Conservation (phyloP, 345 rosid genomes). For the Salix koriyanagi region DNA sequence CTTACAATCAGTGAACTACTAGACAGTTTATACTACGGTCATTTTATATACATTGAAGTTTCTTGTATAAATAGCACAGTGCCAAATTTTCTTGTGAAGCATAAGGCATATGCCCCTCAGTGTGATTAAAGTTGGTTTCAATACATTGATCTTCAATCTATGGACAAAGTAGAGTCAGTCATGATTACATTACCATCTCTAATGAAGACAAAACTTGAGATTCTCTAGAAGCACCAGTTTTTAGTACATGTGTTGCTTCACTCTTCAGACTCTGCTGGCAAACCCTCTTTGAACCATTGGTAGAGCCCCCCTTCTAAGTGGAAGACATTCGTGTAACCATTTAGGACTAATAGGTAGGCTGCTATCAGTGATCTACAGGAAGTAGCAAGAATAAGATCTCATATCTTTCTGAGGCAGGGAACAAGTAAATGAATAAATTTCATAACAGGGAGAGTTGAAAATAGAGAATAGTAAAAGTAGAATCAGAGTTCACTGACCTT, state of each 20-base stretch:
- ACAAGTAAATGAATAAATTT: not conserved
- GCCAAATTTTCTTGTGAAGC: no score
- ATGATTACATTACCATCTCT: not conserved
- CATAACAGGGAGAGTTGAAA: not conserved
- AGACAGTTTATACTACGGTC: not conserved
- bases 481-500: constrained; percentile 37
- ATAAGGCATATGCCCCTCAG: not conserved
- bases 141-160: not conserved
- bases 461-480: not conserved
- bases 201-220: constrained; percentile 26
- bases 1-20: not conserved
- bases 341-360: constrained; percentile 83
- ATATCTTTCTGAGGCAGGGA: not conserved
- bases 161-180: constrained; percentile 2
- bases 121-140: not conserved
- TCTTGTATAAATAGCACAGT: not conserved
- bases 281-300: constrained; percentile 77
- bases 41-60: not conserved
- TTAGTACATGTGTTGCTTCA: constrained; percentile 12
- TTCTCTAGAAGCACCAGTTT: constrained; percentile 18
- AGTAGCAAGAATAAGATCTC: constrained; percentile 6
- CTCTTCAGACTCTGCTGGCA: constrained; percentile 60
- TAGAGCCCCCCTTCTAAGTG: constrained; percentile 93
- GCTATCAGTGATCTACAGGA: constrained; percentile 88
- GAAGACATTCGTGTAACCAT: constrained; percentile 75